Percentiles rank a stretch among this genome's conserved stretches.
Evolutionary conservation across 371 early-diverging fungal genomes (phyloP).

Genomic region (Syncephalastrum monosporum): DNA sequence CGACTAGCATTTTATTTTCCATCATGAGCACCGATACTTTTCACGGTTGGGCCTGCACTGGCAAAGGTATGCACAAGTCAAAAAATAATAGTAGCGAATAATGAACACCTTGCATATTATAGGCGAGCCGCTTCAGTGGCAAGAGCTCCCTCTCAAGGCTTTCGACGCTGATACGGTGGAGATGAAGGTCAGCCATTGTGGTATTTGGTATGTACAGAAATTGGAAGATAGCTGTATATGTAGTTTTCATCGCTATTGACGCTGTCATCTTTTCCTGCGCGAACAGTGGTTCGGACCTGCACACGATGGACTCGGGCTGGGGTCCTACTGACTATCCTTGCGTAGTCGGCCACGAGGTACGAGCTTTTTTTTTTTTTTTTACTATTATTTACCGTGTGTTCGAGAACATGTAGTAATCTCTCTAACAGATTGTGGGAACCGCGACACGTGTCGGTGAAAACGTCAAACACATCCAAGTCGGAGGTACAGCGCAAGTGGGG

Average conservation of each 20-base stretch:
- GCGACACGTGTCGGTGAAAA: constrained; percentile 49
- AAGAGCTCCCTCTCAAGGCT: constrained; percentile 17
- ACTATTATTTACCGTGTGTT: too few species aligned
- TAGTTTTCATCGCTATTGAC: too few species aligned
- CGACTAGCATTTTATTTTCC: too few species aligned
- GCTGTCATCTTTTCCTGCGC: background rate
- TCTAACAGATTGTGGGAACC: constrained; percentile 53
- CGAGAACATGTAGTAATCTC: constrained; percentile 3
- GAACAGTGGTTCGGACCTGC: constrained; percentile 45
- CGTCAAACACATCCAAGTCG: constrained; percentile 55
- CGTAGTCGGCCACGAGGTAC: constrained; percentile 7
- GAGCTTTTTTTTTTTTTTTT: too few species aligned
- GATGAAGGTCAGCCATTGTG: constrained; percentile 59
- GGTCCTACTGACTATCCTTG: constrained; percentile 12
- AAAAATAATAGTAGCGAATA: too few species aligned
- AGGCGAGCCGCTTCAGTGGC: constrained; percentile 19
- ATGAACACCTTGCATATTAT: background rate
- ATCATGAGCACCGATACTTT: constrained; percentile 1
- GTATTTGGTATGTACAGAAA: constrained; percentile 11
- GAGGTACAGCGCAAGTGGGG: constrained; percentile 10
- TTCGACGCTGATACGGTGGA: constrained; percentile 55
- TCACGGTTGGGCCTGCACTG: constrained; percentile 12
- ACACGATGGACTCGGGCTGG: constrained; percentile 44
- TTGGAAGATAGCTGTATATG: too few species aligned
- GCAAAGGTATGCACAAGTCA: constrained; percentile 7